phyloP scores from a whole-genome alignment of 805 yeast species.

The Teunomyces cretensis region DNA sequence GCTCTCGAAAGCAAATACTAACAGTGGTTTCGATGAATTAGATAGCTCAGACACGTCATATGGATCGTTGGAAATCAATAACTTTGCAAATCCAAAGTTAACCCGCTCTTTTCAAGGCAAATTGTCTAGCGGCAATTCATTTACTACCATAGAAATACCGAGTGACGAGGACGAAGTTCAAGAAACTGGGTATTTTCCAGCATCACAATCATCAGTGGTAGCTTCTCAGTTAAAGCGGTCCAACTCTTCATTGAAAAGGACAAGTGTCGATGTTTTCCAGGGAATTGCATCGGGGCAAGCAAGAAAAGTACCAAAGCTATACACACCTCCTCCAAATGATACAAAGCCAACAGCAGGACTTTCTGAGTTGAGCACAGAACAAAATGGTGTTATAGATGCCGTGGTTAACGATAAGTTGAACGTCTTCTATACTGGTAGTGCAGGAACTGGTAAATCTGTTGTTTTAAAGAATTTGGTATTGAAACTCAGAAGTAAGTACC shows the following conservation, averaged over 20 bases:
- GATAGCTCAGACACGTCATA: constrained; percentile 30
- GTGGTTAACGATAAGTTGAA: constrained; percentile 52
- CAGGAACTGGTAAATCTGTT: constrained; percentile 86
- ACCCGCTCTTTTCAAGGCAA: constrained; percentile 16
- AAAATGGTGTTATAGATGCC: constrained; percentile 46
- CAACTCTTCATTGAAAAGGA: constrained; percentile 17
- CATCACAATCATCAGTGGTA: background rate
- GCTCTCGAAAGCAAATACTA: constrained; percentile 16
- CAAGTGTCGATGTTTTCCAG: constrained; percentile 19
- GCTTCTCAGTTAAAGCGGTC: background rate
- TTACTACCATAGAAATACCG: background rate
- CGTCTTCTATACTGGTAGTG: constrained; percentile 78
- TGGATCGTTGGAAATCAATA: constrained; percentile 37
- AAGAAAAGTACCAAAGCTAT: constrained; percentile 19
- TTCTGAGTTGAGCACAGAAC: constrained; percentile 37
- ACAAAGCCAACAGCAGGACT: constrained; percentile 3
- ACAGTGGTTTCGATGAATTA: constrained; percentile 29
- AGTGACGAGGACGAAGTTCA: constrained; percentile 5
- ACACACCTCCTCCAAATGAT: constrained; percentile 6
- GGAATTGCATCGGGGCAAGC: constrained; percentile 17
- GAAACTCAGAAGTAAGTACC: constrained; percentile 16
- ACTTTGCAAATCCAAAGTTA: constrained; percentile 35
- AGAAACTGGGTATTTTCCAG: background rate
- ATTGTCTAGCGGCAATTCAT: constrained; percentile 1
- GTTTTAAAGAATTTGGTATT: constrained; percentile 63